A percentile compares a stretch with the other conserved stretches of the same genome.
These are phyloP conservation scores for Rhizomucor miehei DNA, from an alignment of 371 early-diverging fungal genomes.

Conservation along the genomic window DNA sequence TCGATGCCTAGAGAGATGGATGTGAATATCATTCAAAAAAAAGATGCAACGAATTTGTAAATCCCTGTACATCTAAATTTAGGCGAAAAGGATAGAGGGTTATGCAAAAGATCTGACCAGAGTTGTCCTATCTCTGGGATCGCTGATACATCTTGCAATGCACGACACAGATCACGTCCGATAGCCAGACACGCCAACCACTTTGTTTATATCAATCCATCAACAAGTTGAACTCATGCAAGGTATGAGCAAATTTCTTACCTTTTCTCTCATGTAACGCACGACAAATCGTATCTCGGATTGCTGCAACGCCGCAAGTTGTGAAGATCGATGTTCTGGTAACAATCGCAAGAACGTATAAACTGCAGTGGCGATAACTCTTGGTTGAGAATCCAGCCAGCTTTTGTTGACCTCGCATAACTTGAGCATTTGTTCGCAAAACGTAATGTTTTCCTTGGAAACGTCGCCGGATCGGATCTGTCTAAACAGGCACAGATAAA, in stretches of 20 bases:
- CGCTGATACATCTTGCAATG: slow-evolving; percentile 62
- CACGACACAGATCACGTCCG: slow-evolving; percentile 70
- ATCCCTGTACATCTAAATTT: slow-evolving; percentile 56
- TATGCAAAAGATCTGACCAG: slow-evolving; percentile 57
- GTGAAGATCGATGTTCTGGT: slow-evolving; percentile 57
- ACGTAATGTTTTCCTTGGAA: slow-evolving; percentile 41
- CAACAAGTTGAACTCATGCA: too few species aligned
- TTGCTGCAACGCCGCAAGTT: slow-evolving; percentile 44
- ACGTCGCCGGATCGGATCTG: slow-evolving; percentile 70
- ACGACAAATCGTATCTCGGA: slow-evolving; percentile 56
- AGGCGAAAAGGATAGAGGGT: slow-evolving; percentile 57
- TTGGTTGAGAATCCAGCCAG: slow-evolving; percentile 49
- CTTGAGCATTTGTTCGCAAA: slow-evolving; percentile 53
- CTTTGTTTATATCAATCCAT: slow-evolving; percentile 9
- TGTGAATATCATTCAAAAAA: neutral
- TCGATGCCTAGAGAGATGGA: slow-evolving; percentile 30
- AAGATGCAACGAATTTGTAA: too few species aligned
- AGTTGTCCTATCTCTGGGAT: slow-evolving; percentile 60
- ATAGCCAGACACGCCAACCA: slow-evolving; percentile 62
- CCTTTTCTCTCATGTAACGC: slow-evolving; percentile 54
- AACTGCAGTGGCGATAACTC: slow-evolving; percentile 54
- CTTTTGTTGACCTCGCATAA: slow-evolving; percentile 46
- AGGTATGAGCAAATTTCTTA: slow-evolving; percentile 10
- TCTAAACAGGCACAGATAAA: slow-evolving; percentile 52
- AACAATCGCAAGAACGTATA: slow-evolving; percentile 60